Evolutionary conservation across 2,329 filamentous ascomycete genomes (phyloP).

Genomic region (Graphilbum fragrans): DNA sequence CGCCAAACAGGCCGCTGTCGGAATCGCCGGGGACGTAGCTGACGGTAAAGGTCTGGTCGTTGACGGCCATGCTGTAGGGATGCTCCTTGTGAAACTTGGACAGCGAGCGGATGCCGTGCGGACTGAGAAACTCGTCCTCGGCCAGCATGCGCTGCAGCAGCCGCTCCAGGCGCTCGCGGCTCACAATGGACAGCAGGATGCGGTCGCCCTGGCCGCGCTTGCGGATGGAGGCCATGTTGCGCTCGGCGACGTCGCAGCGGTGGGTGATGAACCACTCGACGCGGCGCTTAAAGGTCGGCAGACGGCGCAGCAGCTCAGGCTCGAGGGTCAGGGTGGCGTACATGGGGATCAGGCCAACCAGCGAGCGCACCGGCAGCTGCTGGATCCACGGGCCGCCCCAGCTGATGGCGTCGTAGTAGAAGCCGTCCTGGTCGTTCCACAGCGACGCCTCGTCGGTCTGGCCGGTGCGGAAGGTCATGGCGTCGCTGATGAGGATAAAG

Average conservation of each 20-base stretch:
- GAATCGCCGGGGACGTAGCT: slow-evolving; percentile 92
- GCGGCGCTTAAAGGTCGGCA: slow-evolving; percentile 86
- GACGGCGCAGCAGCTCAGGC: slow-evolving; percentile 82
- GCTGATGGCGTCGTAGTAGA: slow-evolving; percentile 97
- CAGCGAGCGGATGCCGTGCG: slow-evolving; percentile 81
- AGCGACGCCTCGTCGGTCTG: slow-evolving; percentile 66
- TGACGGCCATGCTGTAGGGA: slow-evolving; percentile 91
- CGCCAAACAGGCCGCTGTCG: slow-evolving; percentile 86
- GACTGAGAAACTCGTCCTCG: slow-evolving; percentile 83
- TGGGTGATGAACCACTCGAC: slow-evolving; percentile 92
- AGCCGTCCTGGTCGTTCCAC: slow-evolving; percentile 94
- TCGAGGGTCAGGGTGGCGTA: slow-evolving; percentile 89
- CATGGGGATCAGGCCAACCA: slow-evolving; percentile 86
- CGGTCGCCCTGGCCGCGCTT: slow-evolving; percentile 84
- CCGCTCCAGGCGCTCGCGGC: slow-evolving; percentile 79
- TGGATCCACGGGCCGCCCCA: slow-evolving; percentile 91
- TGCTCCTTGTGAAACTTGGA: slow-evolving; percentile 86
- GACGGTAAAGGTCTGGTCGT: slow-evolving; percentile 79
- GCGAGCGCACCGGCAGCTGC: slow-evolving; percentile 80
- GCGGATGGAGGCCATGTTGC: slow-evolving; percentile 88
- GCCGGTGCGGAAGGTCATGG: slow-evolving; percentile 75
- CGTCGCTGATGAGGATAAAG: slow-evolving; percentile 94
- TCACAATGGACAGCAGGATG: slow-evolving; percentile 79
- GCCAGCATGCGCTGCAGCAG: slow-evolving; percentile 89
- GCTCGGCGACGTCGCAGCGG: slow-evolving; percentile 71